Conservation (phyloP, 345 rosid species). For the Eutrema heterophyllum region DNA sequence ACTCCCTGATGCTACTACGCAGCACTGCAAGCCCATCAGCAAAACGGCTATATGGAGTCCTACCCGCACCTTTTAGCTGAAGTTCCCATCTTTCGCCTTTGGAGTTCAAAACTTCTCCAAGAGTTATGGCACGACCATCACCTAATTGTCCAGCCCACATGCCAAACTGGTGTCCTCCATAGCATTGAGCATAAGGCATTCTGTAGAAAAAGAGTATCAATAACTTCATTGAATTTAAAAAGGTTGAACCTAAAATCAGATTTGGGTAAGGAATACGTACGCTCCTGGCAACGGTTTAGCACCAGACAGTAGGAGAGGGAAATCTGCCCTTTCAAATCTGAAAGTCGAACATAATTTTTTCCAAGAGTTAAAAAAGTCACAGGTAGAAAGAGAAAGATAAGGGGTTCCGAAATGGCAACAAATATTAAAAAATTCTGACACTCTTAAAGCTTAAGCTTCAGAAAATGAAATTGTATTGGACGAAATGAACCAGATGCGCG, state of each 20-base stretch:
- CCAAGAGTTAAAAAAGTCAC: background rate
- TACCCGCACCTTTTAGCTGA: constrained; percentile 97
- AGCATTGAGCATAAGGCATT: constrained; percentile 85
- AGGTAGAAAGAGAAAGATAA: background rate
- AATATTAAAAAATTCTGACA: background rate
- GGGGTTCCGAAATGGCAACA: background rate
- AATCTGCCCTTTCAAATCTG: constrained; percentile 89
- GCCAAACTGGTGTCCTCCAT: constrained; percentile 98
- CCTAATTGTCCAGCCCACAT: constrained; percentile 99
- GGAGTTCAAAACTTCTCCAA: constrained; percentile 83
- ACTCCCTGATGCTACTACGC: constrained; percentile 94
- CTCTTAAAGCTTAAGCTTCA: background rate
- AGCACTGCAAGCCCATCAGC: constrained; percentile 98
- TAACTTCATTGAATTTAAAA: background rate
- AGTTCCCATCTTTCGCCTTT: constrained; percentile 91
- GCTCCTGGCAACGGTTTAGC: constrained; percentile 67
- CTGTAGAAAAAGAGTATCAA: constrained; percentile 35
- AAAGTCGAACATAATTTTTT: constrained; percentile 9
- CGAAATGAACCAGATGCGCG: background rate
- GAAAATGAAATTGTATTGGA: background rate
- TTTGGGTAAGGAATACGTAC: constrained; percentile 42
- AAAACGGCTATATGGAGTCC: constrained; percentile 93
- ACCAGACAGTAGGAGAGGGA: constrained; percentile 73
- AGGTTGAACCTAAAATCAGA: background rate
- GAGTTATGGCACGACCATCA: constrained; percentile 95